Base-by-base conservation (phyloP, 805 yeast species). In the Peterozyma xylosa region DNA sequence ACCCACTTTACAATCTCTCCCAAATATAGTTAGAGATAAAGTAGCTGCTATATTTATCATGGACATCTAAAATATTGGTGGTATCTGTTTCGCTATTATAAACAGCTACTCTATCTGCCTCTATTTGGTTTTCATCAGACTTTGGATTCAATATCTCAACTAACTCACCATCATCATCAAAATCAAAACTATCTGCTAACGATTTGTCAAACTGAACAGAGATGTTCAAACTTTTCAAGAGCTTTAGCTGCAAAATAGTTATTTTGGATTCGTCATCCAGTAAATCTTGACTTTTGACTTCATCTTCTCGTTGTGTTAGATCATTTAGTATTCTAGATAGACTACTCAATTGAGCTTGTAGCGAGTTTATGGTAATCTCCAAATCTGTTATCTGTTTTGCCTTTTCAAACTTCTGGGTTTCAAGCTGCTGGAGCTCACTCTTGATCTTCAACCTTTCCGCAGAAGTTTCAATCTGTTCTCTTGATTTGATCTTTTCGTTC, bases 21-120 rank as follows among this genome's bases (percentile, higher is more conserved):
- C 96, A 86, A 30, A 86, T 74, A 56, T 76, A 82, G 54, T 86
- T 86, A 11, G 87, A 74, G 30, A 84, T 73, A 58, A 84, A 86
- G 53, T 72, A 82, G 46, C 80, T 81, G 53, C 84, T 77, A 48
- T 80, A 76, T 46, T 76, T 73, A 41, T 62, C 67, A 21, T 69
- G 73, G 30, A 79, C 70, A 27, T 76, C 71, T 42, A 83, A 59
- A 9, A 75, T 64, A 51, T 73, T 75, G 1, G 78, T 62, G 27
- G 66, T 57, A 39, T 73, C 73, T 27, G 60, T 61, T n/a, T 59
- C 58, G 43, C 70, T 71, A 54, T 76, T 77, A 46, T 71, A 64
- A 3, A 81, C 71, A 35, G 80, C 55, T 2, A 78, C 62, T 46
- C 68, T 70, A 27, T 65, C 66, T 10, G 64, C 56, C 15, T 63